phyloP scores from a whole-genome alignment of 345 rosid species.

The Lagerstroemia speciosa region DNA sequence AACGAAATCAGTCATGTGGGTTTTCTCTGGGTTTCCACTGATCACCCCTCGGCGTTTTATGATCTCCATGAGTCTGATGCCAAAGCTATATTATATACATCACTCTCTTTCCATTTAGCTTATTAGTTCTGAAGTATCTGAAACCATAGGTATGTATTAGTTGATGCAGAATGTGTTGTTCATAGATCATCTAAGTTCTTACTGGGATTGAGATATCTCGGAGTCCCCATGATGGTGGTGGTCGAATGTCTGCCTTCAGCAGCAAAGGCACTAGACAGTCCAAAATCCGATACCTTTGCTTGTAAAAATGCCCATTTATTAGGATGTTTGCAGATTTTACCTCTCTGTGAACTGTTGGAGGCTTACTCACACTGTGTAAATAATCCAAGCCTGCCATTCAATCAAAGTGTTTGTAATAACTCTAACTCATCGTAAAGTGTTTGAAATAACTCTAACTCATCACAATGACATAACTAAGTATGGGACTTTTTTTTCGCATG shows the following conservation, averaged over 20 bases:
- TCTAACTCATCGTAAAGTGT: too few relatives aligned
- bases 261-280: constrained; percentile 40
- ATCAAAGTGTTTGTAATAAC: too few relatives aligned
- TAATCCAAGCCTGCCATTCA: constrained; percentile 32
- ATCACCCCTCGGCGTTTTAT: neutral
- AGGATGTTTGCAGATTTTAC: constrained; percentile 29
- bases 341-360: constrained; percentile 44
- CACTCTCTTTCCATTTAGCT: neutral
- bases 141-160: too few relatives aligned
- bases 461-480: too few relatives aligned
- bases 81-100: neutral
- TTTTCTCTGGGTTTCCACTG: neutral
- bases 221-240: constrained; percentile 29
- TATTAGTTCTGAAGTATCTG: neutral
- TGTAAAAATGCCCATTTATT: constrained; percentile 17
- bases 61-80: neutral
- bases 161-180: too few relatives aligned
- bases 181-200: too few relatives aligned
- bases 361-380: constrained; percentile 45
- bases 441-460: too few relatives aligned
- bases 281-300: constrained; percentile 56
- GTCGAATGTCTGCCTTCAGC: constrained; percentile 20
- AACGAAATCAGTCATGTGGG: neutral
- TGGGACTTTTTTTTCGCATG: too few relatives aligned
- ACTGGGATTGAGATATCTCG: constrained; percentile 41